These are phyloP conservation scores for Boletus rubropictus DNA, from an alignment of 768 basidiomycete species.

Conservation along the genomic window DNA sequence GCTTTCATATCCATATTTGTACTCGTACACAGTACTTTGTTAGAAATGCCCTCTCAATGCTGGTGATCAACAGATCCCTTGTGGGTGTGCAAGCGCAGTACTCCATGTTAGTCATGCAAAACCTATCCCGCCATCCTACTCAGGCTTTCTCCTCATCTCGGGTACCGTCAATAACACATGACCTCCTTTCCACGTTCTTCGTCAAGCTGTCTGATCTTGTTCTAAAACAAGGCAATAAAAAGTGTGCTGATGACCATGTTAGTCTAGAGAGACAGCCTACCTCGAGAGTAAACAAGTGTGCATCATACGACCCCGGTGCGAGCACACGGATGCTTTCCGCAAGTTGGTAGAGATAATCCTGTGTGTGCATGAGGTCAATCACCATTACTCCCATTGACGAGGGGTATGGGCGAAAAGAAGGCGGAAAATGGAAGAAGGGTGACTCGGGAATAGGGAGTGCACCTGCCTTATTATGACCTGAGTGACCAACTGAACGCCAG, in stretches of 20 bases:
- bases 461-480: slow-evolving; percentile 78
- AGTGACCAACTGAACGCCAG: slow-evolving; percentile 71
- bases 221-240: background rate
- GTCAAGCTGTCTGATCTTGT: slow-evolving; percentile 13
- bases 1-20: too few relatives aligned
- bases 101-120: too few relatives aligned
- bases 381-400: too few relatives aligned
- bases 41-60: too few relatives aligned
- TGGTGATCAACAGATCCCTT: too few relatives aligned
- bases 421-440: background rate
- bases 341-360: slow-evolving; percentile 87
- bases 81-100: too few relatives aligned
- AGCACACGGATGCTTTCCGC: slow-evolving; percentile 68
- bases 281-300: slow-evolving; percentile 72
- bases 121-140: too few relatives aligned
- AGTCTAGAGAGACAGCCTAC: slow-evolving; percentile 31
- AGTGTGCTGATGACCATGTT: too few relatives aligned
- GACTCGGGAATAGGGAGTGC: background rate
- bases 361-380: background rate
- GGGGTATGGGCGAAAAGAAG: background rate
- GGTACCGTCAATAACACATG: slow-evolving; percentile 1
- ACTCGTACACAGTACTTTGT: too few relatives aligned
- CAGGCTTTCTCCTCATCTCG: background rate
- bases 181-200: slow-evolving; percentile 1
- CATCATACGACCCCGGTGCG: slow-evolving; percentile 66